Conservation (phyloP, 2,329 filamentous ascomycete species). For the Talaromyces sp. region DNA sequence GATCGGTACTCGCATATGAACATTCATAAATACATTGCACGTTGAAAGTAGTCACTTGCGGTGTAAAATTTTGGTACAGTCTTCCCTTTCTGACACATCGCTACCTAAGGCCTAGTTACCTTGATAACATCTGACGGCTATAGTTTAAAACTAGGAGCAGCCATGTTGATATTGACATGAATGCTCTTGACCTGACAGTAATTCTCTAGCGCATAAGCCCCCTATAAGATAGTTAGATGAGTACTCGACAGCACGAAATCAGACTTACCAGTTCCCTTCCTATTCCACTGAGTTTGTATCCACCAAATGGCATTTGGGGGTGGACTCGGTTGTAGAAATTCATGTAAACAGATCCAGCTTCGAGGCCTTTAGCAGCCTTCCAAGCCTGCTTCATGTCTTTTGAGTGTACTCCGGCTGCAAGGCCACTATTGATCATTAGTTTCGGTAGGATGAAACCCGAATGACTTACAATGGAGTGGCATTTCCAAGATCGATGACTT, state of each 20-base stretch:
- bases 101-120: too few species aligned
- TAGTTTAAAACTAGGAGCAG: not conserved
- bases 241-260: not conserved
- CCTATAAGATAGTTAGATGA: not conserved
- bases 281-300: not conserved
- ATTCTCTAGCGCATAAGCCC: not conserved
- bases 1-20: too few species aligned
- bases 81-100: too few species aligned
- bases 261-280: not conserved
- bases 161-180: not conserved
- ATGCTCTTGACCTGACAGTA: not conserved
- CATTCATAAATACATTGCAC: too few species aligned
- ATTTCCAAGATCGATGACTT: constrained; percentile 68
- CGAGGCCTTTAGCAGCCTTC: not conserved
- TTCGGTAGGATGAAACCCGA: not conserved
- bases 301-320: not conserved
- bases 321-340: not conserved
- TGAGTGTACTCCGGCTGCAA: not conserved
- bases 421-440: not conserved
- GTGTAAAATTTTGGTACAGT: too few species aligned
- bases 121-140: too few species aligned
- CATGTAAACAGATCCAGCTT: not conserved
- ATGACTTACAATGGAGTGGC: constrained; percentile 42
- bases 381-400: not conserved
- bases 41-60: too few species aligned